Conservation (phyloP, 140 eudicot genomes). For the Senecio squalidus region DNA sequence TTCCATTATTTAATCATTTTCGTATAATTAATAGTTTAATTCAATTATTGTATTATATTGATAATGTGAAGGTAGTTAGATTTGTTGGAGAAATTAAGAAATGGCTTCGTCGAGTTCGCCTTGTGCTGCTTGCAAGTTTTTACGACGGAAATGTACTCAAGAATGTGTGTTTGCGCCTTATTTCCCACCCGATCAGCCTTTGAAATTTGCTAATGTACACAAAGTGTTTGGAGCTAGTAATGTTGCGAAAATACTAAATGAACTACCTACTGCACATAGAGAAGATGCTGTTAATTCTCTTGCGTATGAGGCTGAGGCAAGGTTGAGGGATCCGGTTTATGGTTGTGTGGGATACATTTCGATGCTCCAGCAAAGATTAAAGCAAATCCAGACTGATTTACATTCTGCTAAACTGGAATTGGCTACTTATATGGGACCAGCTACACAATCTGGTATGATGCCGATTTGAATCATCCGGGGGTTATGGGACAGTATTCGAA, state of each 20-base stretch:
- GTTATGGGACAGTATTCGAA: constrained; percentile 25
- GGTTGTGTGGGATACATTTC: constrained; percentile 77
- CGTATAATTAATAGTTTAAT: neutral
- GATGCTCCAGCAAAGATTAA: constrained; percentile 42
- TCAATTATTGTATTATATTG: neutral
- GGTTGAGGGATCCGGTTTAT: constrained; percentile 65
- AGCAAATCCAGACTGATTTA: constrained; percentile 41
- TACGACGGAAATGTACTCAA: constrained; percentile 60
- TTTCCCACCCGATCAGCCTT: constrained; percentile 75
- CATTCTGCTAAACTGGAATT: constrained; percentile 50
- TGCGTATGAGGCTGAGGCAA: constrained; percentile 70
- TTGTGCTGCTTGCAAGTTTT: constrained; percentile 73
- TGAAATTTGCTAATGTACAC: constrained; percentile 52
- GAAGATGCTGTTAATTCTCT: constrained; percentile 68
- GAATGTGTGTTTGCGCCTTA: constrained; percentile 79
- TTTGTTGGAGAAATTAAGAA: neutral
- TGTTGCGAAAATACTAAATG: constrained; percentile 59
- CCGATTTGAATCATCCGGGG: constrained; percentile 40
- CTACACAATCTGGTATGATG: constrained; percentile 48
- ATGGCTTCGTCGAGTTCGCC: constrained; percentile 53
- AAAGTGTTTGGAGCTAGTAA: constrained; percentile 80
- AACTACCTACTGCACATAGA: constrained; percentile 42
- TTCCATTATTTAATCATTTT: neutral
- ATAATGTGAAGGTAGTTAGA: neutral
- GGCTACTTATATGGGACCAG: constrained; percentile 46